These are phyloP conservation scores for Picea glauca DNA, from an alignment of 75 land plant genomes.

Conservation along the genomic window DNA sequence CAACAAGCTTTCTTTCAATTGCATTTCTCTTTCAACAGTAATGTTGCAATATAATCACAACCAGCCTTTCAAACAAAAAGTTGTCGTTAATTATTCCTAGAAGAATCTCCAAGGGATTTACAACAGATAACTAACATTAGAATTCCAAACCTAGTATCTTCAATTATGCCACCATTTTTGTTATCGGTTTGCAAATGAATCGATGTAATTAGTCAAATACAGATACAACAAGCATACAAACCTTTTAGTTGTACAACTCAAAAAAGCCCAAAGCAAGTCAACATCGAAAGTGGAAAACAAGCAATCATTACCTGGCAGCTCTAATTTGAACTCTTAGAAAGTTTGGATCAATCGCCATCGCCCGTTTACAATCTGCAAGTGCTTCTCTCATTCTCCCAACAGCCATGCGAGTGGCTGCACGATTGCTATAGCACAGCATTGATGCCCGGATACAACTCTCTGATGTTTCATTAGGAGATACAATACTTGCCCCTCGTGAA, in stretches of 20 bases:
- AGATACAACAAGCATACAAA: neutral
- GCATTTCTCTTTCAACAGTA: too few relatives aligned
- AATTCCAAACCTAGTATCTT: neutral
- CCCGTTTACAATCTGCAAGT: conserved; percentile 73
- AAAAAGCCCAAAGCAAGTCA: neutral
- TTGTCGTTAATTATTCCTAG: neutral
- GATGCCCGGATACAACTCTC: conserved; percentile 68
- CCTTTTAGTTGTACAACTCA: neutral
- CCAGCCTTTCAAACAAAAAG: neutral
- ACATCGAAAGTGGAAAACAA: conserved; percentile 2
- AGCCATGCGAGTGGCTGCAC: conserved; percentile 93
- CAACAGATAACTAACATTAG: too few relatives aligned
- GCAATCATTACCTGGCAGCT: conserved; percentile 71
- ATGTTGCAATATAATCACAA: too few relatives aligned
- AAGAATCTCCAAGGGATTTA: too few relatives aligned
- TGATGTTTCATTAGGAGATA: conserved; percentile 70
- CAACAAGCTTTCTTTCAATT: too few relatives aligned
- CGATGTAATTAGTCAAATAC: neutral
- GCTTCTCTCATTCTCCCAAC: conserved; percentile 95
- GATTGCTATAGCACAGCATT: conserved; percentile 97
- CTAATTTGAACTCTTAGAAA: conserved; percentile 77
- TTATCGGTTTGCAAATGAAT: neutral
- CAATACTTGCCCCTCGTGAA: conserved; percentile 73
- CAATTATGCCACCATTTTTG: neutral
- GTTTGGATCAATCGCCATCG: conserved; percentile 76